phyloP scores from a whole-genome alignment of 2,329 filamentous ascomycete genomes.

The Fusarium pininemorale region DNA sequence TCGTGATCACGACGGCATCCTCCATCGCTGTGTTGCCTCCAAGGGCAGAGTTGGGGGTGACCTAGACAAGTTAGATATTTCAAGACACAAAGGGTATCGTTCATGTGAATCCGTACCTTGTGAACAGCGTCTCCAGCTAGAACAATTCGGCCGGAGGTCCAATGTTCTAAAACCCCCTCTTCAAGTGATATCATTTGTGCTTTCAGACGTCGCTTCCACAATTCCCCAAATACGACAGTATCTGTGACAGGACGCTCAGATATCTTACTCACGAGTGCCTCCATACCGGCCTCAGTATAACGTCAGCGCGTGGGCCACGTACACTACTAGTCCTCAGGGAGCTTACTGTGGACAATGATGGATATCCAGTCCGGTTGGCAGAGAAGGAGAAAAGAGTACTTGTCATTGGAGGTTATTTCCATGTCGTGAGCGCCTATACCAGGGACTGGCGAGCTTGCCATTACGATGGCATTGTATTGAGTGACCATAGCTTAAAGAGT shows the following conservation, averaged over 20 bases:
- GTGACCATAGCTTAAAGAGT: background rate
- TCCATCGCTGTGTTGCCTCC: background rate
- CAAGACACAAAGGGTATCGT: too few species aligned
- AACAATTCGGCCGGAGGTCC: background rate
- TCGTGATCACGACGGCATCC: background rate
- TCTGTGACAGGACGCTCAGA: background rate
- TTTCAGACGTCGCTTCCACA: background rate
- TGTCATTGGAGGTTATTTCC: background rate
- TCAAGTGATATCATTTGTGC: background rate
- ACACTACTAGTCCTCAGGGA: background rate
- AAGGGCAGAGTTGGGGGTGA: background rate
- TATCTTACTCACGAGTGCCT: background rate
- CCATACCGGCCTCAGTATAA: background rate
- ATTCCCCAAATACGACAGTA: background rate
- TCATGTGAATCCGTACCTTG: background rate
- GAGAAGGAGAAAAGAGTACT: background rate
- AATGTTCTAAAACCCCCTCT: background rate
- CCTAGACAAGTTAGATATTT: background rate
- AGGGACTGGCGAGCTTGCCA: background rate
- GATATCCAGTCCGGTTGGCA: background rate
- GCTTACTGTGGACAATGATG: background rate
- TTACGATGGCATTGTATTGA: background rate
- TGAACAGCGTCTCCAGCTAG: background rate
- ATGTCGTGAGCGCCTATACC: background rate
- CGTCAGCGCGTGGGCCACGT: background rate